Evolutionary conservation across 768 basidiomycete genomes (phyloP).

Genomic region (Naganishia onofrii): DNA sequence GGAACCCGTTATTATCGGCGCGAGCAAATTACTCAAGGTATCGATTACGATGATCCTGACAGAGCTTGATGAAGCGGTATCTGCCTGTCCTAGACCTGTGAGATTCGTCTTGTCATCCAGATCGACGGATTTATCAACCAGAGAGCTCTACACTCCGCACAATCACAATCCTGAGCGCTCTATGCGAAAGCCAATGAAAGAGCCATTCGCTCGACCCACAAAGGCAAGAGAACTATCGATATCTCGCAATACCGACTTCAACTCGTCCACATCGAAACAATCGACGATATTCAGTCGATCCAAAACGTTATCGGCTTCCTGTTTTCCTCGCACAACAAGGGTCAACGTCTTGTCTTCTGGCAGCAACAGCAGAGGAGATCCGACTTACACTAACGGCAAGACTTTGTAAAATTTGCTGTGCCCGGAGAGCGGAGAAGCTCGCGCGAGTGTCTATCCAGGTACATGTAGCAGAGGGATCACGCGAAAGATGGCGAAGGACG

Average conservation of each 20-base stretch:
- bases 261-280: constrained; percentile 32
- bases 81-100: neutral
- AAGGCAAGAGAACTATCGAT: constrained; percentile 29
- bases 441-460: constrained; percentile 49
- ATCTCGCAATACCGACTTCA: constrained; percentile 11
- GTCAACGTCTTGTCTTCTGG: too few species aligned
- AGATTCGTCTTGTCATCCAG: neutral
- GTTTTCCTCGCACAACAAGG: too few species aligned
- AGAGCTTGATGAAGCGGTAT: constrained; percentile 5
- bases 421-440: constrained; percentile 41
- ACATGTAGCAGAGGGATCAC: constrained; percentile 36
- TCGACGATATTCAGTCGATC: constrained; percentile 38
- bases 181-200: neutral
- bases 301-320: constrained; percentile 30
- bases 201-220: neutral
- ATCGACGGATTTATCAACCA: neutral
- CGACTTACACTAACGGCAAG: constrained; percentile 5
- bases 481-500: constrained; percentile 33
- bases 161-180: neutral
- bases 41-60: constrained; percentile 43
- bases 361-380: too few species aligned
- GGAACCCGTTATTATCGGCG: constrained; percentile 41
- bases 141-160: neutral
- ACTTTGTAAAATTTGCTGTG: constrained; percentile 34
- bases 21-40: constrained; percentile 39